Percentiles rank a stretch among this genome's conserved stretches.
Evolutionary conservation across 2,329 filamentous ascomycete species (phyloP).

Genomic region (Sporothrix schenckii): DNA sequence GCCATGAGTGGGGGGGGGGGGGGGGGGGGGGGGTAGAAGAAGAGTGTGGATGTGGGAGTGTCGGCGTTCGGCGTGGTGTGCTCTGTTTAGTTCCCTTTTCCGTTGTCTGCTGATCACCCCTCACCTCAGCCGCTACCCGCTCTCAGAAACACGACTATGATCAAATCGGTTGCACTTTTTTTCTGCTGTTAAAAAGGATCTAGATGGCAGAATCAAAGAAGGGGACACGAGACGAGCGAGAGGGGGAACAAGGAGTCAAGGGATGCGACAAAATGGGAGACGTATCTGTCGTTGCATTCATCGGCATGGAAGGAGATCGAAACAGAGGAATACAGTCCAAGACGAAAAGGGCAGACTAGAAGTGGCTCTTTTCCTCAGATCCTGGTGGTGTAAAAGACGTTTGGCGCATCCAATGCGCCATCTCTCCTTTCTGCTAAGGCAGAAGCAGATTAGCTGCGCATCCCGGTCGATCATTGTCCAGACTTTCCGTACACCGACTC

Average conservation of each 20-base stretch:
- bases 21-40: too few species aligned
- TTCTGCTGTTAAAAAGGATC: not conserved
- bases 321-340: not conserved
- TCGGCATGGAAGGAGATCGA: not conserved
- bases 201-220: not conserved
- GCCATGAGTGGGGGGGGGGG: too few species aligned
- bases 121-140: too few species aligned
- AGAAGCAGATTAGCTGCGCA: not conserved
- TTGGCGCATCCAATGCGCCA: not conserved
- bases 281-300: not conserved
- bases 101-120: too few species aligned
- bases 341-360: not conserved
- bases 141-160: not conserved
- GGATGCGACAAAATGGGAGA: constrained; percentile 2
- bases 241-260: not conserved
- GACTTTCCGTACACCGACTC: not conserved
- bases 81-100: not conserved
- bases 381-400: not conserved
- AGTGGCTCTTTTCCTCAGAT: not conserved
- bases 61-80: not conserved
- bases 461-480: not conserved
- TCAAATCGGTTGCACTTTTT: not conserved
- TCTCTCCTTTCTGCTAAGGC: not conserved
- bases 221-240: not conserved
- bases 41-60: not conserved